Percentiles rank a stretch among this genome's conserved stretches.
phyloP scores from a whole-genome alignment of 352 stramenopile species.

The Globisporangium lucens region DNA sequence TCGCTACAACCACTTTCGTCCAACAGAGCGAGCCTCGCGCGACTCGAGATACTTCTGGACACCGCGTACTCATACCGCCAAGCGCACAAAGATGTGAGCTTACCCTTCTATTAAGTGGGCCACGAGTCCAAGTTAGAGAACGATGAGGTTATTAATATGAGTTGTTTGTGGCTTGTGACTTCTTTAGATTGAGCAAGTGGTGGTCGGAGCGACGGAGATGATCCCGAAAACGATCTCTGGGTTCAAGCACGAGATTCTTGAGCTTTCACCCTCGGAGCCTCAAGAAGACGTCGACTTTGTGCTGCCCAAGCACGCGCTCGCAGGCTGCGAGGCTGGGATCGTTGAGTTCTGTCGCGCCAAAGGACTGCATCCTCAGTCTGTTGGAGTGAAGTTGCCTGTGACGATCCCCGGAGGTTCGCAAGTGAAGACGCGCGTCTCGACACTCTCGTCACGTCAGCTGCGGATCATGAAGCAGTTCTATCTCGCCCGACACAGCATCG shows the following conservation, averaged over 20 bases:
- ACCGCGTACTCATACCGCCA: constrained; percentile 2
- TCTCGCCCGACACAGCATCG: background rate
- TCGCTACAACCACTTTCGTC: background rate
- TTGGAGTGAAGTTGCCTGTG: constrained; percentile 5
- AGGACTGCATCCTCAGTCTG: background rate
- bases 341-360: background rate
- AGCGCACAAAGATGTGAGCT: constrained; percentile 7
- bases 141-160: background rate
- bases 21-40: background rate
- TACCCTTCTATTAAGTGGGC: background rate
- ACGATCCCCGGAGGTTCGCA: background rate
- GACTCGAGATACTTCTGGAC: constrained; percentile 8
- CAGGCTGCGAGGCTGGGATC: constrained; percentile 2
- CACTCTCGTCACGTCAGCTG: constrained; percentile 5
- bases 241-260: constrained; percentile 10
- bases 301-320: constrained; percentile 14
- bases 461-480: constrained; percentile 10
- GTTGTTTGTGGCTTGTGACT: background rate
- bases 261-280: background rate
- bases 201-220: background rate
- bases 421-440: background rate
- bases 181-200: constrained; percentile 3
- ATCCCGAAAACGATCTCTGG: constrained; percentile 13
- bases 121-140: background rate
- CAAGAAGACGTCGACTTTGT: constrained; percentile 8